phyloP scores from a whole-genome alignment of 768 basidiomycete genomes.

The Nidularia sp. region DNA sequence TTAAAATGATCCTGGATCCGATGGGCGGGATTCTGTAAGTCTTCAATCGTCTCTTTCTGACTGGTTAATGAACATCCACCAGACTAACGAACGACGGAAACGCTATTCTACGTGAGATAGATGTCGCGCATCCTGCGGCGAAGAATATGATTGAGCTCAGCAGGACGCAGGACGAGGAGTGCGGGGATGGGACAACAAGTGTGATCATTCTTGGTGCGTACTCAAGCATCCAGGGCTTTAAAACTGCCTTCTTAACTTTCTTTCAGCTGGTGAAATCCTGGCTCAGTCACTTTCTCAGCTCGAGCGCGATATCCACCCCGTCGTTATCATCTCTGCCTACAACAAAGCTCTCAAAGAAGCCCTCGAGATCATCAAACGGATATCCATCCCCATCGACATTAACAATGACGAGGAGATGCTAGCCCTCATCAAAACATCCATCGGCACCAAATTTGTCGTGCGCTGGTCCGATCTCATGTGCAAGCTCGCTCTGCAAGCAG shows the following conservation, averaged over 20 bases:
- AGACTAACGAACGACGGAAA: slow-evolving; percentile 99
- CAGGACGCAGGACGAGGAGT: slow-evolving; percentile 97
- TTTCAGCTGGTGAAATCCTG: slow-evolving; percentile 86
- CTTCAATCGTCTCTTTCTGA: not conserved
- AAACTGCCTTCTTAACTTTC: not conserved
- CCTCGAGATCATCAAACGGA: slow-evolving; percentile 80
- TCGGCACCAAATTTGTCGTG: slow-evolving; percentile 96
- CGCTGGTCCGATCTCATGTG: slow-evolving; percentile 99
- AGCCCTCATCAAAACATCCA: slow-evolving; percentile 94
- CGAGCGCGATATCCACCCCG: slow-evolving; percentile 96
- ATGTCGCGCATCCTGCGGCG: slow-evolving; percentile 97
- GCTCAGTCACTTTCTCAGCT: slow-evolving; percentile 91
- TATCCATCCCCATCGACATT: slow-evolving; percentile 88
- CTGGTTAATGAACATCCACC: slow-evolving; percentile 1
- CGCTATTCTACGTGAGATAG: slow-evolving; percentile 96
- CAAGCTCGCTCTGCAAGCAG: slow-evolving; percentile 86
- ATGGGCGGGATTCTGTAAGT: slow-evolving; percentile 97
- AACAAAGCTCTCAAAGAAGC: slow-evolving; percentile 94
- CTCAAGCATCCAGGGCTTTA: not conserved
- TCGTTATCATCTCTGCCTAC: slow-evolving; percentile 97
- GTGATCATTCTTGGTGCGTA: slow-evolving; percentile 91
- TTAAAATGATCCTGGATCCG: slow-evolving; percentile 99
- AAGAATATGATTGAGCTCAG: slow-evolving; percentile 99
- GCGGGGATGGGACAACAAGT: slow-evolving; percentile 97
- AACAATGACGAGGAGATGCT: slow-evolving; percentile 89